Percentiles rank a stretch among this genome's conserved stretches.
Conservation (phyloP, 176 grass and related monocot species). For the Carex scoparia region DNA sequence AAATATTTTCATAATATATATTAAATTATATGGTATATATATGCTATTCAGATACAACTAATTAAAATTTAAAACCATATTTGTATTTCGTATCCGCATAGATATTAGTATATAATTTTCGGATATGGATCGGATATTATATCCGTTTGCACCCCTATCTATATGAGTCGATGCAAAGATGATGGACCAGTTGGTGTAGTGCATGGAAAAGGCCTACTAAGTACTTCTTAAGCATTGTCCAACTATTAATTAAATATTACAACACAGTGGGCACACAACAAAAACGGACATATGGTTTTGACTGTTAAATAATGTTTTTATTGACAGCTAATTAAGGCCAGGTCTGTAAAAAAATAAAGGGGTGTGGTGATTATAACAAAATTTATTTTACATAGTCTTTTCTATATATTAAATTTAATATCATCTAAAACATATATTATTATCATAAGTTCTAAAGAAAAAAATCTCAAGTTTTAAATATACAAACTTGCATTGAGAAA, state of each 20-base stretch:
- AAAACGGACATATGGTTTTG: background rate
- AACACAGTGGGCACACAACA: background rate
- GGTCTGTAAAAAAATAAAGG: background rate
- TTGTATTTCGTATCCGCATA: no score
- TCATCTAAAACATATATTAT: no score
- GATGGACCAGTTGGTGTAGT: background rate
- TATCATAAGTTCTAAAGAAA: no score
- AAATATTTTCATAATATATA: no score
- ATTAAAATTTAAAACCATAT: no score
- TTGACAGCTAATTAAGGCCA: background rate
- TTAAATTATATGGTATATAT: no score
- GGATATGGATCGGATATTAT: no score
- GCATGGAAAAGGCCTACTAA: background rate
- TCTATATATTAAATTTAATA: no score
- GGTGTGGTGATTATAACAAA: background rate
- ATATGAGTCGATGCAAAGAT: background rate
- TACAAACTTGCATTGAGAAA: no score
- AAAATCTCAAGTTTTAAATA: background rate
- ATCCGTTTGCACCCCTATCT: no score
- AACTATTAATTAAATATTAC: background rate
- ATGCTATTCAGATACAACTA: no score
- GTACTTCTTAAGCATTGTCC: background rate
- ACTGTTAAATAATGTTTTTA: background rate
- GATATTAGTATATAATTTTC: no score
- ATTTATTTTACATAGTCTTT: background rate